These are phyloP conservation scores for Casuarina glauca DNA, from an alignment of 306 rosid genomes.

Conservation along the genomic window DNA sequence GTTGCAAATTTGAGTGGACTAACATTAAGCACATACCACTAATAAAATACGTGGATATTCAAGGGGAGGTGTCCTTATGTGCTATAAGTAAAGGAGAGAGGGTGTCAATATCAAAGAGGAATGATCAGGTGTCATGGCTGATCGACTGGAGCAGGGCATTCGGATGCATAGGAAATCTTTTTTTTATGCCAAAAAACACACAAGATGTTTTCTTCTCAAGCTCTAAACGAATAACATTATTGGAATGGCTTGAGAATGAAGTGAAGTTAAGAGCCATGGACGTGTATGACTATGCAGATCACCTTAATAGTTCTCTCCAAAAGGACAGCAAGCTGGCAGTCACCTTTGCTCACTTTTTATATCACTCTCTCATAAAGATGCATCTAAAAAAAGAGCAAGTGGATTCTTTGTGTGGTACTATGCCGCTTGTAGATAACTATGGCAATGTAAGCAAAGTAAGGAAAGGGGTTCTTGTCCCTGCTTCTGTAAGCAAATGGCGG, in stretches of 20 bases:
- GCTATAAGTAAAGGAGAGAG: conserved; percentile 27
- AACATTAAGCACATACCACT: conserved; percentile 39
- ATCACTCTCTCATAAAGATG: conserved; percentile 26
- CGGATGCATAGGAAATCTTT: conserved; percentile 6
- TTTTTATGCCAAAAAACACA: conserved; percentile 56
- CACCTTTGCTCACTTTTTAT: conserved; percentile 55
- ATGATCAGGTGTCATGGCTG: conserved; percentile 48
- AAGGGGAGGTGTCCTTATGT: conserved; percentile 37
- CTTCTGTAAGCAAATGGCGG: conserved; percentile 70
- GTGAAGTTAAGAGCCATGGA: conserved; percentile 21
- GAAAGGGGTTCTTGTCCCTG: conserved; percentile 56
- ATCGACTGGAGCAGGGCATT: conserved; percentile 53
- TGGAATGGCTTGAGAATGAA: conserved; percentile 42
- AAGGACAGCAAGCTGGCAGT: conserved; percentile 26
- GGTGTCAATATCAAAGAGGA: conserved; percentile 29
- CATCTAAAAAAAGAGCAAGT: conserved; percentile 30
- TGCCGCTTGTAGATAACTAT: conserved; percentile 67
- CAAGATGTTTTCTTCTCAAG: conserved; percentile 38
- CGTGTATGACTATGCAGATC: conserved; percentile 32
- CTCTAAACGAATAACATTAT: conserved; percentile 12
- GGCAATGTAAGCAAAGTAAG: conserved; percentile 24
- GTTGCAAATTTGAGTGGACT: conserved; percentile 24
- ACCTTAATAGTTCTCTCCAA: conserved; percentile 12
- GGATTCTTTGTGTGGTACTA: conserved; percentile 8
- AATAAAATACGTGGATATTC: conserved; percentile 42